Evolutionary conservation across 2,329 filamentous ascomycete species (phyloP).

Genomic region (Neospermospora avenae): DNA sequence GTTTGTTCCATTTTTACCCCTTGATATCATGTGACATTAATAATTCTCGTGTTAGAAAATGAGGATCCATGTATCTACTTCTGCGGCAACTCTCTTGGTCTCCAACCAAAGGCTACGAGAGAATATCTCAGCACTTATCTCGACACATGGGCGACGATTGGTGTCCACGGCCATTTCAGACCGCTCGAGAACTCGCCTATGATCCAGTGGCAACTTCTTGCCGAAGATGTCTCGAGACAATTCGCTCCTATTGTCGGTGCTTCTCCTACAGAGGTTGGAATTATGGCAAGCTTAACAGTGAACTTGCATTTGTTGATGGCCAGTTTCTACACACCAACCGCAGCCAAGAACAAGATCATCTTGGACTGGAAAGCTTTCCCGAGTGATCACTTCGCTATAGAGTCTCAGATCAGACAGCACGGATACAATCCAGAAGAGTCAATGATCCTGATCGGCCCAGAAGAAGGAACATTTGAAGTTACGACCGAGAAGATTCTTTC

Average conservation of each 20-base stretch:
- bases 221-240: conserved; percentile 67
- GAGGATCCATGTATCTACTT: conserved; percentile 67
- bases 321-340: conserved; percentile 64
- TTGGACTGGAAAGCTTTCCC: conserved; percentile 83
- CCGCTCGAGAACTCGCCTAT: conserved; percentile 64
- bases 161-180: conserved; percentile 80
- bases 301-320: conserved; percentile 68
- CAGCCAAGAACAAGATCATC: conserved; percentile 62
- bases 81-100: conserved; percentile 84
- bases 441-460: conserved; percentile 71
- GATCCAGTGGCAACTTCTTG: conserved; percentile 73
- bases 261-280: conserved; percentile 67
- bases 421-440: conserved; percentile 59
- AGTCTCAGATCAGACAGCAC: conserved; percentile 75
- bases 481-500: conserved; percentile 68
- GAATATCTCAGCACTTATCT: conserved; percentile 69
- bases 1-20: conserved; percentile 20
- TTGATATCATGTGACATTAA: conserved; percentile 17
- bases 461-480: conserved; percentile 55
- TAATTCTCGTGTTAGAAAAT: conserved; percentile 15
- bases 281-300: conserved; percentile 81
- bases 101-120: conserved; percentile 70
- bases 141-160: conserved; percentile 79
- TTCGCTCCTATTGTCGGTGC: conserved; percentile 76
- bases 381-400: conserved; percentile 81